These are phyloP conservation scores for Metroxylon sagu DNA, from an alignment of 176 grass and related monocot genomes.

Conservation along the genomic window DNA sequence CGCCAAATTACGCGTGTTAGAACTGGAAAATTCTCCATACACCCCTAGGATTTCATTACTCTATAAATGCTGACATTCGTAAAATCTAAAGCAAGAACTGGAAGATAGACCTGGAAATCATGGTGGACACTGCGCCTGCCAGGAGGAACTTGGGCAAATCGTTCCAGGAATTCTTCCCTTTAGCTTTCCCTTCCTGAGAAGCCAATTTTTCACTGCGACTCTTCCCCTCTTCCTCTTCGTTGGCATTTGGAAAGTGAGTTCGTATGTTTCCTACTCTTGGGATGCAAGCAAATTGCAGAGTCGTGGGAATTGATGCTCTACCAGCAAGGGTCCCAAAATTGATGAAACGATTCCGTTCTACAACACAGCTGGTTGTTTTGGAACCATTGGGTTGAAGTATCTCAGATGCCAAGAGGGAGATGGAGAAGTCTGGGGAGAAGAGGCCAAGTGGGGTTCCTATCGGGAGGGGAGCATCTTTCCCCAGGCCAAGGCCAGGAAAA, in stretches of 20 bases:
- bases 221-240: background rate
- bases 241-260: background rate
- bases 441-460: background rate
- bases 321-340: background rate
- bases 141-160: conserved; percentile 22
- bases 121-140: conserved; percentile 20
- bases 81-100: too few species aligned
- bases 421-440: background rate
- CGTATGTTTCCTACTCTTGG: background rate
- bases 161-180: conserved; percentile 10
- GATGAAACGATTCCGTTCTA: background rate
- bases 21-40: too few species aligned
- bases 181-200: conserved; percentile 1
- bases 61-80: too few species aligned
- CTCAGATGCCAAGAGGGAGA: conserved; percentile 1
- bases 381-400: background rate
- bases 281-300: background rate
- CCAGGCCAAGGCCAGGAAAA: background rate
- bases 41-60: too few species aligned
- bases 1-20: too few species aligned
- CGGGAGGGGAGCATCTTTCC: background rate
- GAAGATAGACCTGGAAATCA: conserved; percentile 15
- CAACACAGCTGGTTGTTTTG: background rate
- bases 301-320: background rate
- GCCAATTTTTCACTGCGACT: background rate